Evolutionary conservation across 768 basidiomycete genomes (phyloP), one percentile per base, ranked within the genome.

Genomic region (Pulveroboletus ravenelii): DNA sequence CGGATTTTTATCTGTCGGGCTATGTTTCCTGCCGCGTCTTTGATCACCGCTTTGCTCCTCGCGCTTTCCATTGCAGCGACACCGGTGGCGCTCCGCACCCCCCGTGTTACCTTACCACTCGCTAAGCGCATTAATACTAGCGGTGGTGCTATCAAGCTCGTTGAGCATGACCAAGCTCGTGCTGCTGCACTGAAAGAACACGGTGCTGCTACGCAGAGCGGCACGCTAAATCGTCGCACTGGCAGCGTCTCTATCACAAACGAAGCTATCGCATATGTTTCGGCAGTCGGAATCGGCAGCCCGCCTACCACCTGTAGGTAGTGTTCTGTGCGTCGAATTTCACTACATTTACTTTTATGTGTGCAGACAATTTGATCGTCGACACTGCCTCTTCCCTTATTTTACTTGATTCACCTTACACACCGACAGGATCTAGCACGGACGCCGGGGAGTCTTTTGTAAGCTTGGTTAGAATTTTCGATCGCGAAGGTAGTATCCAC

Each of bases 321-420:
- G 12, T 38, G 15, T 12, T 29, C 30, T 31, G 9, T 25, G 17
- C 23, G 29, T 44, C 30, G 15, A 20, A 14, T 34, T 32, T 45
- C 30, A 17, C 6, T 10, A 10, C 30, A 37, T 18, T 54, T 30
- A 48, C 42, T 34, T 47, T 44, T 25, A 35, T 32, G 6, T 25
- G 17, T 41, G 38, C 53, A 85, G 82, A 79, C 61, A 44, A 61
- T 4, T 73, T 87, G 42, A 59, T 85, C 47, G 69, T 85, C 47
- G 84, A 85, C 60, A 84, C 84, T 4, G 43, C 64, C 34, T 82
- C 81, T 65, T 83, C 84, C n/a, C 85, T 84, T 69, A 85, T 82
- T 18, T 87, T 84, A 83, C 70, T 87, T 40, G 83, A 27, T 10
- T 66, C 58, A 18, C 13, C 65, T 2, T 87, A 82, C 59, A 62